Evolutionary conservation across 75 land plant species (phyloP), one percentile per base, ranked within the genome.

Genomic region (Selaginella moellendorffii): DNA sequence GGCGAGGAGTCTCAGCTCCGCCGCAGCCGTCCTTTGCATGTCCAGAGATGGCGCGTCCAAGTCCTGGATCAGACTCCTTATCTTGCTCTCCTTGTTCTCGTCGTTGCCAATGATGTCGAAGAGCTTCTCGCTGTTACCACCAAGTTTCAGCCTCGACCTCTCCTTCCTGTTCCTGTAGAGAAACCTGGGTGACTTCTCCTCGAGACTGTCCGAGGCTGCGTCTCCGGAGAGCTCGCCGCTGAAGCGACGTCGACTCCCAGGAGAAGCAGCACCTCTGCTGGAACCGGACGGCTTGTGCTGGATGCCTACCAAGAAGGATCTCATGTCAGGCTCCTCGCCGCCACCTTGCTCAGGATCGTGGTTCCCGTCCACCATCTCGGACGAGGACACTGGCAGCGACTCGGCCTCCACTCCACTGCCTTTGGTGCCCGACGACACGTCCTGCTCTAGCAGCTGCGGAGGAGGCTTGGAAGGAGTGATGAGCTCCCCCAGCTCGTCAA

Each of bases 1-100:
- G 5, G 59, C 59, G 8, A 56, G 59, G 24, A 56, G 59, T 19
- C 59, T 56, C 59, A 56, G 24, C 24, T 56, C 59, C 8, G 59
- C 59, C n/a, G 59, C 59, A 9, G 59, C 59, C 21, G 5, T 8
- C 9, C 59, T 56, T 8, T 56, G 59, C 59, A 56, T 24, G 10
- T 46, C 23, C 59, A 56, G 24, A 8, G 59, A 56, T 19, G 25
- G 19, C 9, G 59, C 5, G 5, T 56, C 9, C 19, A 56, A 21
- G n/a, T 24, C 59, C 2, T 19, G 17, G 17, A 56, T n/a, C 2
- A 56, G 59, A 36, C 14, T 36, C 14, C 46, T 36, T 36, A 36
- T 36, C 46, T 14, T 36, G 46, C 46, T 36, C 46, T 36, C 46
- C 46, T 36, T 36, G 10, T 14, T 14, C 46, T 36, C 46, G 46